Conservation (phyloP, 768 basidiomycete genomes). For the Lactarius evosmus region DNA sequence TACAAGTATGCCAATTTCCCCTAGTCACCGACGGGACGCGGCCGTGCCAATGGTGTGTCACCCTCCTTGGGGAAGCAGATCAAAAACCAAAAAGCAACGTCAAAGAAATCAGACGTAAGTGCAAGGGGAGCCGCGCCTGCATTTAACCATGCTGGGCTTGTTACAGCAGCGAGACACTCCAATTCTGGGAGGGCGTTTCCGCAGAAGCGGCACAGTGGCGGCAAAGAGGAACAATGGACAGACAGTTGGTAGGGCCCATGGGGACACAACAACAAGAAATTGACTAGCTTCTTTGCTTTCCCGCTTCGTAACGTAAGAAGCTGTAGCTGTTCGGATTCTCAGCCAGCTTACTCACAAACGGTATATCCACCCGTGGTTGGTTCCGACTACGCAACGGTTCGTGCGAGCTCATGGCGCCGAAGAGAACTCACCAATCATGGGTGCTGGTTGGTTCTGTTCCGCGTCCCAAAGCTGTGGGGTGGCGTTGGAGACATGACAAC, state of each 20-base stretch:
- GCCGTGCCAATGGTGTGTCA: neutral
- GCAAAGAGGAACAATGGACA: constrained; percentile 2
- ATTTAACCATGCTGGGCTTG: constrained; percentile 24
- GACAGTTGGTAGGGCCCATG: constrained; percentile 2
- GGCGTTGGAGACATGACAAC: constrained; percentile 1
- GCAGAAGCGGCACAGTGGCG: constrained; percentile 7
- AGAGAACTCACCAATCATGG: neutral
- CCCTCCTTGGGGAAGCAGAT: neutral
- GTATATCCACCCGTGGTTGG: neutral
- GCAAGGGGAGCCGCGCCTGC: constrained; percentile 2
- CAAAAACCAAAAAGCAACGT: neutral
- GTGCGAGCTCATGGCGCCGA: neutral
- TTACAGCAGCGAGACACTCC: constrained; percentile 3
- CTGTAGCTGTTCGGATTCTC: neutral
- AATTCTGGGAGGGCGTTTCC: constrained; percentile 13
- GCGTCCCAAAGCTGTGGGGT: neutral
- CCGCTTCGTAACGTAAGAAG: constrained; percentile 6
- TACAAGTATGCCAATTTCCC: neutral
- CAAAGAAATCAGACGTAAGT: constrained; percentile 11
- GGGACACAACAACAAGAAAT: neutral
- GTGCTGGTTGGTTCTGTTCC: neutral
- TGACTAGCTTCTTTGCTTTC: neutral
- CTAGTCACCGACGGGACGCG: constrained; percentile 2
- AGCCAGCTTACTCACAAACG: neutral
- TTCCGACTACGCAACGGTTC: neutral